These are phyloP conservation scores for Cyberlindnera meyerae DNA, from an alignment of 805 yeast species.

Conservation along the genomic window DNA sequence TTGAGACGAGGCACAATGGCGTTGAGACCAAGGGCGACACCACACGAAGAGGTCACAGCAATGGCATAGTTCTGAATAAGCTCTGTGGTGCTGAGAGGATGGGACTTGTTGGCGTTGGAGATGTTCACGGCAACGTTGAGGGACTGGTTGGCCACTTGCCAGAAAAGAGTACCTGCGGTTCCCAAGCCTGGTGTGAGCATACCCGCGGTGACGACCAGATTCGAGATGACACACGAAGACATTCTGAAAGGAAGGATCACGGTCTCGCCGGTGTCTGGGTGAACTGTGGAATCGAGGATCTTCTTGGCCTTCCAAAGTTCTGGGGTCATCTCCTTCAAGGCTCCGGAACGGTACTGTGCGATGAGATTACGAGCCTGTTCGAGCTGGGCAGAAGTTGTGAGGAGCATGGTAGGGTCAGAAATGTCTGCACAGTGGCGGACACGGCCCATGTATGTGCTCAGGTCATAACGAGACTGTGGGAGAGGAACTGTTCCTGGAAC, in stretches of 20 bases:
- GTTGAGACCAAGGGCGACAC: conserved; percentile 91
- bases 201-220: conserved; percentile 92
- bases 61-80: conserved; percentile 71
- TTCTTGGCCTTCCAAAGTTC: conserved; percentile 86
- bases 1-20: conserved; percentile 84
- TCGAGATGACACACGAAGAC: conserved; percentile 93
- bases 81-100: conserved; percentile 78
- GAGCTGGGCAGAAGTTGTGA: conserved; percentile 63
- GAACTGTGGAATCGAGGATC: conserved; percentile 84
- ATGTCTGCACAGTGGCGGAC: conserved; percentile 92
- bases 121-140: conserved; percentile 95
- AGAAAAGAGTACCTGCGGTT: conserved; percentile 83
- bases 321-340: conserved; percentile 59
- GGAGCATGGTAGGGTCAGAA: conserved; percentile 85
- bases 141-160: conserved; percentile 98
- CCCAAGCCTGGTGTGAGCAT: conserved; percentile 96
- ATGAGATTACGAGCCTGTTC: conserved; percentile 59
- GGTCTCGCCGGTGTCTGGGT: conserved; percentile 95
- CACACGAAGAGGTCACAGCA: conserved; percentile 93
- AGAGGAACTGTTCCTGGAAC: conserved; percentile 75
- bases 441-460: conserved; percentile 85
- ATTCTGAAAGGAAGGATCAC: conserved; percentile 92
- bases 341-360: conserved; percentile 71
- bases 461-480: conserved; percentile 77
- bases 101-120: conserved; percentile 93